These are phyloP conservation scores for Botrytis aclada DNA, from an alignment of 2,329 filamentous ascomycete genomes.

Conservation along the genomic window DNA sequence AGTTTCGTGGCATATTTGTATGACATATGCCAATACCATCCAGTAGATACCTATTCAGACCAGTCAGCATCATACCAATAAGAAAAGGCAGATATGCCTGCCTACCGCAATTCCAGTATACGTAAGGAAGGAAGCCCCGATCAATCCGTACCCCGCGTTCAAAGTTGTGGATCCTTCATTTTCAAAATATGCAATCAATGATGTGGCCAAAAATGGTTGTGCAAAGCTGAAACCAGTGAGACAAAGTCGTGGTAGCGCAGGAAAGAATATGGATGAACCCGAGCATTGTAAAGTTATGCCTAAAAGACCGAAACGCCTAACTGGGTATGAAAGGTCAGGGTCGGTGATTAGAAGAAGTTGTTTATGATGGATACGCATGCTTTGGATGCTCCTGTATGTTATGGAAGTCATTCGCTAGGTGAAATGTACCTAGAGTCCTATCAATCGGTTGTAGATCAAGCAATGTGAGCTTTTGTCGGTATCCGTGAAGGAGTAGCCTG, in stretches of 20 bases:
- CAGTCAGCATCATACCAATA: neutral
- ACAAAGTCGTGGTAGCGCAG: slow-evolving; percentile 20
- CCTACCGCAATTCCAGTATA: neutral
- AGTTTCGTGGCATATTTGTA: neutral
- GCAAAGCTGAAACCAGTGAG: slow-evolving; percentile 22
- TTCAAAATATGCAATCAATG: neutral
- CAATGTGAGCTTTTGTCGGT: neutral
- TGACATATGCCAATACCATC: neutral
- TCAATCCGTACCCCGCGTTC: neutral
- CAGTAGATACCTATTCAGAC: neutral
- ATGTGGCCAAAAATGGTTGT: slow-evolving; percentile 23
- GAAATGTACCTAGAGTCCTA: slow-evolving; percentile 24
- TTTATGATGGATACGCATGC: neutral
- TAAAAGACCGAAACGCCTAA: neutral
- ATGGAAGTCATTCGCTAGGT: slow-evolving; percentile 22
- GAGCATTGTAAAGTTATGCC: slow-evolving; percentile 20
- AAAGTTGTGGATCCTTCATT: neutral
- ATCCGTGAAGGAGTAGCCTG: neutral
- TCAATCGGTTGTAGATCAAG: slow-evolving; percentile 39
- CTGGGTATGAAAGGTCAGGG: neutral
- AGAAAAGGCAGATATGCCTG: neutral
- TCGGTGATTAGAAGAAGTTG: neutral
- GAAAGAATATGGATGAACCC: neutral
- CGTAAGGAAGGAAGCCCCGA: neutral
- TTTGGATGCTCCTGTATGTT: neutral